Evolutionary conservation across 2,329 filamentous ascomycete genomes (phyloP).

Genomic region (Byssothecium circinans): DNA sequence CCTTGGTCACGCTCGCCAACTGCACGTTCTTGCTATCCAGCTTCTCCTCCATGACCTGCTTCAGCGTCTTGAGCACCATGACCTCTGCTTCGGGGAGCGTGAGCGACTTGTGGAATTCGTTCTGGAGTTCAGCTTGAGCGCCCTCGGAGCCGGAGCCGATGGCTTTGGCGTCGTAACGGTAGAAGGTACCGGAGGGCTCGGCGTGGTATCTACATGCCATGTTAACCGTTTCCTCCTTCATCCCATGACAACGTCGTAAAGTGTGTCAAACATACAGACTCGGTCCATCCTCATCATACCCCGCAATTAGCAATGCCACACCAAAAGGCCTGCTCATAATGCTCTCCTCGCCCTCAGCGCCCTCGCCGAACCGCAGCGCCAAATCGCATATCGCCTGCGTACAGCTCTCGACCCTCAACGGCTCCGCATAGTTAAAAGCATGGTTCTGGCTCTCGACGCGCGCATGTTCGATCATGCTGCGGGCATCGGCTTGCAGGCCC

Average conservation of each 20-base stretch:
- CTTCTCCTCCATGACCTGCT: slow-evolving; percentile 99
- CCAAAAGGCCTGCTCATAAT: slow-evolving; percentile 98
- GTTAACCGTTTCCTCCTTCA: slow-evolving; percentile 7
- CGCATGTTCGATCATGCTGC: slow-evolving; percentile 97
- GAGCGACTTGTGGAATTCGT: slow-evolving; percentile 97
- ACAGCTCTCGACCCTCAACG: slow-evolving; percentile 92
- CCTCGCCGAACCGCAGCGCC: slow-evolving; percentile 93
- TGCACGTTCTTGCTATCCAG: slow-evolving; percentile 98
- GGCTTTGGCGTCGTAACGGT: slow-evolving; percentile 98
- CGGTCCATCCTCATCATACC: slow-evolving; percentile 95
- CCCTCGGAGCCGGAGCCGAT: slow-evolving; percentile 97
- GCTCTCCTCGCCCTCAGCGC: slow-evolving; percentile 95
- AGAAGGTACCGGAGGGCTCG: slow-evolving; percentile 97
- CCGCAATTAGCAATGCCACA: slow-evolving; percentile 93
- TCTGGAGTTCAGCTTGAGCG: slow-evolving; percentile 95
- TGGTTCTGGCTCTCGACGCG: slow-evolving; percentile 97
- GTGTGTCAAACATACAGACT: slow-evolving; percentile 64
- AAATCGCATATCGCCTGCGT: slow-evolving; percentile 99
- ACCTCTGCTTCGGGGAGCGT: slow-evolving; percentile 93
- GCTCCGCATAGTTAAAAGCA: slow-evolving; percentile 96
- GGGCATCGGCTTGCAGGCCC: slow-evolving; percentile 93
- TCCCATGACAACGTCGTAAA: too few relatives aligned
- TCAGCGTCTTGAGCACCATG: slow-evolving; percentile 92
- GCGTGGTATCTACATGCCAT: slow-evolving; percentile 73
- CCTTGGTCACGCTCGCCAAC: slow-evolving; percentile 94